Conservation (phyloP, 2,329 filamentous ascomycete species). For the Camillea tinctor region DNA sequence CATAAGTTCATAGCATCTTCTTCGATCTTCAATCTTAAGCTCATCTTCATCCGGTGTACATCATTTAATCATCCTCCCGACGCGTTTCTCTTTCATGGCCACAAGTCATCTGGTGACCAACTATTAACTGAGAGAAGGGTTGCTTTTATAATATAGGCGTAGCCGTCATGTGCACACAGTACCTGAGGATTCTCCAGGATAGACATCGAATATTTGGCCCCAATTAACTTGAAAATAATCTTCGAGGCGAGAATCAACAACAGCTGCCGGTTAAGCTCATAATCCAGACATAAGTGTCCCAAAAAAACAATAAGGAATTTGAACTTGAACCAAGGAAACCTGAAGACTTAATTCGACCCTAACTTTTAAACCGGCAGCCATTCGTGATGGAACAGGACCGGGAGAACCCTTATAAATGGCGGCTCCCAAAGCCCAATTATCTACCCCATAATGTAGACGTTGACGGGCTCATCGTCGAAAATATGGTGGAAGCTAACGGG, state of each 20-base stretch:
- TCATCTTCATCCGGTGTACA: slow-evolving; percentile 14
- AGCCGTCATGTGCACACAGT: background rate
- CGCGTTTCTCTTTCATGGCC: too few relatives aligned
- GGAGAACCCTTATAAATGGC: slow-evolving; percentile 45
- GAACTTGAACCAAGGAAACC: background rate
- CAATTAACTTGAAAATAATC: slow-evolving; percentile 1
- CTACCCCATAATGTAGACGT: slow-evolving; percentile 53
- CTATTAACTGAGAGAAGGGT: background rate
- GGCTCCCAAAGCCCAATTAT: slow-evolving; percentile 59
- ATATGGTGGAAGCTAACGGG: slow-evolving; percentile 39
- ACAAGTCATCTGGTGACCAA: too few relatives aligned
- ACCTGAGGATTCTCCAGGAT: background rate
- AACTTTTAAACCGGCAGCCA: background rate
- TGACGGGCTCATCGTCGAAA: slow-evolving; percentile 51
- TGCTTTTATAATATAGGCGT: background rate
- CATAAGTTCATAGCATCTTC: slow-evolving; percentile 4
- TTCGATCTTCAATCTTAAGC: slow-evolving; percentile 7
- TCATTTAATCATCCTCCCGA: slow-evolving; percentile 7
- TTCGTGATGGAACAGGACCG: slow-evolving; percentile 42
- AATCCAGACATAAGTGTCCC: background rate
- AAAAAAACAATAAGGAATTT: too few relatives aligned
- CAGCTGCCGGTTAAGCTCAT: background rate
- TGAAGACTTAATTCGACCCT: background rate
- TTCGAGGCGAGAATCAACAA: background rate
- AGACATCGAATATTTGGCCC: background rate